Base-by-base conservation (phyloP, 352 stramenopile species). In the Pythium graminicola region DNA sequence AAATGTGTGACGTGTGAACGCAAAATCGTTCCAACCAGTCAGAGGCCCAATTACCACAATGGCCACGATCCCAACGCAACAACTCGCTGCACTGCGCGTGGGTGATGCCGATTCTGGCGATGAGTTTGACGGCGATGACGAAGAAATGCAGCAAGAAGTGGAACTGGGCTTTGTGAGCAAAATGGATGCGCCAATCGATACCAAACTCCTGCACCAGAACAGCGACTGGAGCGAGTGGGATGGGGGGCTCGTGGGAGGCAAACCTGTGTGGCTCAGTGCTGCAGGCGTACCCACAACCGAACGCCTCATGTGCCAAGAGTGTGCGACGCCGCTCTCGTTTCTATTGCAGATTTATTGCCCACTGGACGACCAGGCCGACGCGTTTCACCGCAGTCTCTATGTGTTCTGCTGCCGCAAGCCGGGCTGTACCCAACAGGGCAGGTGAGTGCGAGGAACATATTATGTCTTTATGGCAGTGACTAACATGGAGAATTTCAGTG, bases 311-410 rank as follows among this genome's bases (percentile, higher is more conserved):
- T 93, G 85, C 50, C 5, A 17, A 0, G 67, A 69, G 23, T 93
- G 83, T 57, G 40, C 38, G 22, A 52, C 27, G 50, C 68, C 71
- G 26, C 54, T 96, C 54, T 59, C 77, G 10, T 95, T 96, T 49
- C 62, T 97, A 42, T 47, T 93, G 54, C 92, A 98, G 69, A 81
- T 97, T 50, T 98, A 98, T 58, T 96, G 86, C 53, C 92, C 92
- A 32, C 67, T 95, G 29, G 89, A 97, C 65, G 80, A 94, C 19
- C 54, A 77, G 13, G 26, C 63, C 19, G 72, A 93, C 56, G 91
- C 89, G 55, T 98, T 97, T 67, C 93, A 98, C 77, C 86, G 93
- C 55, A 93, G 71, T 17, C 56, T 97, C 19, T 97, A 97, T 69
- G 72, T 97, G 10, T 97, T 97, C 59, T 83, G 81, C 32, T 98